phyloP scores from a whole-genome alignment of 345 rosid genomes.

The Odontarrhena argentea region DNA sequence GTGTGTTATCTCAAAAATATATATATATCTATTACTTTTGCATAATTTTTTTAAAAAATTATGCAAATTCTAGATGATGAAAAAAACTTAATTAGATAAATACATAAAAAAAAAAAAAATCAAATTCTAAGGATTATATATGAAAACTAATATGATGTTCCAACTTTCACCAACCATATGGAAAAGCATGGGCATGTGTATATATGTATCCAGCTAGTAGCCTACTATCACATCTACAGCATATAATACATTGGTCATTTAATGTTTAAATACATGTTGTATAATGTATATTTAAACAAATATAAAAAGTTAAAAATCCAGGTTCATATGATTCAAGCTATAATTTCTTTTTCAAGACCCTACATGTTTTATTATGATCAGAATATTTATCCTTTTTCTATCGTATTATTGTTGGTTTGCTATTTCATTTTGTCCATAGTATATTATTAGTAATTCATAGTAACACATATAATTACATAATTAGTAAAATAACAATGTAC shows the following conservation, averaged over 20 bases:
- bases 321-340: background rate
- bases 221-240: background rate
- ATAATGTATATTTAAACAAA: conserved; percentile 3
- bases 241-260: background rate
- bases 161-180: background rate
- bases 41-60: too few species aligned
- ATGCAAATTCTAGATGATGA: too few species aligned
- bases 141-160: background rate
- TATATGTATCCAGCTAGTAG: background rate
- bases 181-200: background rate
- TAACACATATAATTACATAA: conserved; percentile 4
- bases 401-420: conserved; percentile 18
- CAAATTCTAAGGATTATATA: too few species aligned
- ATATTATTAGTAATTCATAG: background rate
- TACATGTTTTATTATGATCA: conserved; percentile 23
- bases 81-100: too few species aligned
- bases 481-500: conserved; percentile 1
- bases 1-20: too few species aligned
- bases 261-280: background rate
- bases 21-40: too few species aligned
- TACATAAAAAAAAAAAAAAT: too few species aligned
- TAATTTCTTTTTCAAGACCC: conserved; percentile 23
- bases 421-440: background rate
- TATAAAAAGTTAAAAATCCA: background rate
- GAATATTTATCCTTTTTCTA: background rate